phyloP scores from a whole-genome alignment of 148 eudicot species.

The Chenopodium berlandieri region DNA sequence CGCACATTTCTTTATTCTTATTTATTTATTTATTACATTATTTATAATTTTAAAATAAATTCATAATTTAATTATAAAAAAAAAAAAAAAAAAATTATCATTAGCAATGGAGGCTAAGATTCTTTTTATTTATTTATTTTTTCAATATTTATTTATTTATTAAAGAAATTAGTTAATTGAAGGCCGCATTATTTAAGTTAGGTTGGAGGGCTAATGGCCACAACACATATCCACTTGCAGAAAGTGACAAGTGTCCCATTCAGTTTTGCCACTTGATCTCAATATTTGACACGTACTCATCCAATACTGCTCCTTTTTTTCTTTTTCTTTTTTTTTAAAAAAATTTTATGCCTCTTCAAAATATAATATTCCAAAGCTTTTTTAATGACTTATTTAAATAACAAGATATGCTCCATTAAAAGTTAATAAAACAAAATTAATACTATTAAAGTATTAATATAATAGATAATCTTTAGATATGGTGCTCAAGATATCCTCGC shows the following conservation, averaged over 20 bases:
- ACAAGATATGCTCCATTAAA: no score
- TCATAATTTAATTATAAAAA: neutral
- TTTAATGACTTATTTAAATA: no score
- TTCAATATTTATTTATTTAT: neutral
- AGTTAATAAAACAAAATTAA: no score
- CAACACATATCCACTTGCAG: slow-evolving; percentile 17
- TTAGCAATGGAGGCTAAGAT: neutral
- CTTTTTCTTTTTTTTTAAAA: no score
- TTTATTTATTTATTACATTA: no score
- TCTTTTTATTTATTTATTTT: neutral
- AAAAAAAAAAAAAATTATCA: neutral
- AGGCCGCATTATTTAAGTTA: neutral
- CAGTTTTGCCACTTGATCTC: slow-evolving; percentile 10
- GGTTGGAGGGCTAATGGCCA: slow-evolving; percentile 15
- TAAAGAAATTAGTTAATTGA: neutral
- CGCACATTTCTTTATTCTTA: no score
- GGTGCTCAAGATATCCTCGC: no score
- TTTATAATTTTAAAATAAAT: no score
- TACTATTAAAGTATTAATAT: no score
- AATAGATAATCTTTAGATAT: no score
- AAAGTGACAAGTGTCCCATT: slow-evolving; percentile 15
- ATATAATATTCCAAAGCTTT: no score
- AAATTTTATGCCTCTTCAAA: no score
- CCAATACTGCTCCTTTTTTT: neutral
- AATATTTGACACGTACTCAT: neutral